Conservation (phyloP, 345 rosid species). For the Nasturtium officinale region DNA sequence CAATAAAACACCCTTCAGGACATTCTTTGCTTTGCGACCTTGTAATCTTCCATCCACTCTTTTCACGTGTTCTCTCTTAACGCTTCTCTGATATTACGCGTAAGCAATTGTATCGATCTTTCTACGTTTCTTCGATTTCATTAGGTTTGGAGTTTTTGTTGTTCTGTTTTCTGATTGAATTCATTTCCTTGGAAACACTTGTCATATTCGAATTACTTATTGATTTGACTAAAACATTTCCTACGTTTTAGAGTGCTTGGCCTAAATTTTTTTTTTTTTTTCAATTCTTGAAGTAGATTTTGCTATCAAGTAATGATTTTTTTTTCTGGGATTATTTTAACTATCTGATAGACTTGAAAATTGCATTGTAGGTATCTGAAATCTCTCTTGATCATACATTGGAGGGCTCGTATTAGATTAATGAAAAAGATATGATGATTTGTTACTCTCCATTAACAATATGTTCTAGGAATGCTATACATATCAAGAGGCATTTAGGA, state of each 20-base stretch:
- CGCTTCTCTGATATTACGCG: constrained; percentile 2
- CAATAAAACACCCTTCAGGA: background rate
- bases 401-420: background rate
- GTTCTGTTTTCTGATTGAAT: background rate
- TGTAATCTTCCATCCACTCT: constrained; percentile 21
- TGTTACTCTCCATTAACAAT: constrained; percentile 54
- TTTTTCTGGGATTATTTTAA: background rate
- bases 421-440: constrained; percentile 54
- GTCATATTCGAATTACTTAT: background rate
- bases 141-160: background rate
- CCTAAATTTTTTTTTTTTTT: background rate
- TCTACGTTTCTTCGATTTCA: constrained; percentile 12
- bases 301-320: constrained; percentile 1
- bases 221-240: background rate
- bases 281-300: background rate
- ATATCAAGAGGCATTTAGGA: constrained; percentile 51
- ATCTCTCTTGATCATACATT: background rate
- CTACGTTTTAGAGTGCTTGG: background rate
- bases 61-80: constrained; percentile 29
- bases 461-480: constrained; percentile 56
- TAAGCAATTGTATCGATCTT: constrained; percentile 10
- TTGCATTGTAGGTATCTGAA: constrained; percentile 23
- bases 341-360: background rate
- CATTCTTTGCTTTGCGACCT: constrained; percentile 40
- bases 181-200: background rate